Evolutionary conservation across 352 stramenopile species (phyloP).

Genomic region (Elongisporangium prolatum): DNA sequence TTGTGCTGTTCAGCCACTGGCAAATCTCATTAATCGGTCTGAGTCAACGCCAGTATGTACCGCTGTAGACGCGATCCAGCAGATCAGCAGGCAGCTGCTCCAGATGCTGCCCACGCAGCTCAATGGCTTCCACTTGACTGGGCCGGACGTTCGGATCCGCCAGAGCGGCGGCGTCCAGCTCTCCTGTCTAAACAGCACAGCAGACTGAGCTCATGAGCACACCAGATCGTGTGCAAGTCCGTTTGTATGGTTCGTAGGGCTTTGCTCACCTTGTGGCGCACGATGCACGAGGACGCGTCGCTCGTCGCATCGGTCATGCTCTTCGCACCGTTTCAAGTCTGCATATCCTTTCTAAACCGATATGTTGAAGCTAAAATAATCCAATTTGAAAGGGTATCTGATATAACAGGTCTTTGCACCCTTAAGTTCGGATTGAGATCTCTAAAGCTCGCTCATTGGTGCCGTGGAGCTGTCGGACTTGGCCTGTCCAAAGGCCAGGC

Average conservation of each 20-base stretch:
- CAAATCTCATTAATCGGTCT: neutral
- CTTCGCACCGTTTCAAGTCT: neutral
- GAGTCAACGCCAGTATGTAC: slow-evolving; percentile 5
- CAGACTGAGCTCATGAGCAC: neutral
- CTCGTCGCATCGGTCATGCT: slow-evolving; percentile 1
- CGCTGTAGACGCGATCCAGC: slow-evolving; percentile 22
- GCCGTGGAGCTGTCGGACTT: slow-evolving; percentile 26
- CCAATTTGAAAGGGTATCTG: neutral
- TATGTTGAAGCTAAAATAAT: neutral
- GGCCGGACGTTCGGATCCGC: too few relatives aligned
- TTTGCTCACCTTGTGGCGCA: slow-evolving; percentile 10
- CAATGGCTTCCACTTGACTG: slow-evolving; percentile 18
- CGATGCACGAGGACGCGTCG: slow-evolving; percentile 14
- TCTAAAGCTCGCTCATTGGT: neutral
- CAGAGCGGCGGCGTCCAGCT: too few relatives aligned
- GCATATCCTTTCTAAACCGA: neutral
- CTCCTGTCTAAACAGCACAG: neutral
- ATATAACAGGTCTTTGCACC: neutral
- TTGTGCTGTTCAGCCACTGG: neutral
- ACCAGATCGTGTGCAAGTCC: neutral
- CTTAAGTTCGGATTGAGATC: too few relatives aligned
- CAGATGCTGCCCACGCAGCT: slow-evolving; percentile 21
- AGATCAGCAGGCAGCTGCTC: slow-evolving; percentile 17
- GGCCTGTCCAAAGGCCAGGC: slow-evolving; percentile 50
- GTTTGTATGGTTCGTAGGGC: too few relatives aligned